A percentile compares a stretch with the other conserved stretches of the same genome.
Evolutionary conservation across 73 alveolate species (phyloP).

Genomic region (Tetrahymena malaccensis): DNA sequence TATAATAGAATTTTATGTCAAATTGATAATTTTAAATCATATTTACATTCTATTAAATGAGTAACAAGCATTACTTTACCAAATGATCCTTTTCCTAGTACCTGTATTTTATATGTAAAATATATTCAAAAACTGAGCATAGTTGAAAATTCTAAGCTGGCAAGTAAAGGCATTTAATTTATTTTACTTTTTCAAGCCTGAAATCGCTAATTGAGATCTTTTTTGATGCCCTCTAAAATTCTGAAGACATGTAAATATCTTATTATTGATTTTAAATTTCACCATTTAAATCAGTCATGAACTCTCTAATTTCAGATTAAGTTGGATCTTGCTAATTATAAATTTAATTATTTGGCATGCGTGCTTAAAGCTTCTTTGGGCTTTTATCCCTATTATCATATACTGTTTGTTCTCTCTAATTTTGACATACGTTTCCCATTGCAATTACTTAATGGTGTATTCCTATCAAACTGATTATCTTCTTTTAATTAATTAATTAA

Average conservation of each 20-base stretch:
- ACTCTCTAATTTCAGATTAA: not conserved
- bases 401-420: not conserved
- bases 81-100: constrained; percentile 61
- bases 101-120: not conserved
- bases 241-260: not conserved
- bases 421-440: not conserved
- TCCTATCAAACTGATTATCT: not conserved
- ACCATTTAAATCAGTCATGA: not conserved
- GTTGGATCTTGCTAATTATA: not conserved
- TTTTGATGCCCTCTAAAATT: not conserved
- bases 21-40: not conserved
- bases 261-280: not conserved
- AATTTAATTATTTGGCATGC: not conserved
- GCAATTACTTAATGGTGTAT: not conserved
- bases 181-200: not conserved
- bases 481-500: not conserved
- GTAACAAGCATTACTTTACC: constrained; percentile 59
- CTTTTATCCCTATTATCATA: not conserved
- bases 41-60: constrained; percentile 8
- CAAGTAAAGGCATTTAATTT: not conserved
- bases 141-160: not conserved
- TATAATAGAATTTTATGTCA: not conserved
- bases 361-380: not conserved
- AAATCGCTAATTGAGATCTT: not conserved
- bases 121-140: not conserved